Conservation (phyloP, 2,329 filamentous ascomycete species). For the Cylindrodendrum hubeiense region DNA sequence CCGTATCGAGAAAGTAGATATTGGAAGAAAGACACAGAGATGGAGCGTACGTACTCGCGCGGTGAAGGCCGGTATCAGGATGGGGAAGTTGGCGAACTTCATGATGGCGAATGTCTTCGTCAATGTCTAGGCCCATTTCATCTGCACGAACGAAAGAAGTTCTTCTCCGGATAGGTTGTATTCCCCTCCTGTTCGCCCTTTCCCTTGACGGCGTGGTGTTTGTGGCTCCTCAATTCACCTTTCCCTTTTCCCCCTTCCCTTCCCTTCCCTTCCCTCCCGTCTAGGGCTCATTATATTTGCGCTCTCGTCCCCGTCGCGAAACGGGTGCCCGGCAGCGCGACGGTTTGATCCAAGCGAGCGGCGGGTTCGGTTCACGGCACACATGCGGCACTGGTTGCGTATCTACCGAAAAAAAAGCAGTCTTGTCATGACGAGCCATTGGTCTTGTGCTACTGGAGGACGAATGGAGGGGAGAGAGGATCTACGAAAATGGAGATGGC, state of each 20-base stretch:
- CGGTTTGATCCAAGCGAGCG: slow-evolving; percentile 12
- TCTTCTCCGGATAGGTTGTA: neutral
- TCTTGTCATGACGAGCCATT: neutral
- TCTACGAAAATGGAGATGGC: slow-evolving; percentile 2
- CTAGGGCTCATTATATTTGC: neutral
- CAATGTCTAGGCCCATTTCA: slow-evolving; percentile 28
- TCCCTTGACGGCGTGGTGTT: slow-evolving; percentile 24
- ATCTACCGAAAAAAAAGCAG: slow-evolving; percentile 20
- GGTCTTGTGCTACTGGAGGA: slow-evolving; percentile 6
- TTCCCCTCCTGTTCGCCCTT: slow-evolving; percentile 3
- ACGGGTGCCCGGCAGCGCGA: neutral
- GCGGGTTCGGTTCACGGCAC: slow-evolving; percentile 13
- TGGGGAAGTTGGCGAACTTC: slow-evolving; percentile 51
- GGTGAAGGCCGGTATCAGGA: slow-evolving; percentile 54
- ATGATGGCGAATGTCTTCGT: slow-evolving; percentile 29
- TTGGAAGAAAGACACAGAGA: neutral
- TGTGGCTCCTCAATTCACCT: neutral
- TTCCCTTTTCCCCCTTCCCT: neutral
- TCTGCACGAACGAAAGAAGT: neutral
- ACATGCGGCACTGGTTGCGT: slow-evolving; percentile 27
- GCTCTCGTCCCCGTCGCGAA: neutral
- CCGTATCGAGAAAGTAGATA: neutral
- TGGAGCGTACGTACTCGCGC: slow-evolving; percentile 46
- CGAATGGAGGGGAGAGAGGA: neutral
- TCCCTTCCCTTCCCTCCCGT: neutral